Base-by-base conservation (phyloP, 805 yeast genomes). In the Nakazawaea holstii region DNA sequence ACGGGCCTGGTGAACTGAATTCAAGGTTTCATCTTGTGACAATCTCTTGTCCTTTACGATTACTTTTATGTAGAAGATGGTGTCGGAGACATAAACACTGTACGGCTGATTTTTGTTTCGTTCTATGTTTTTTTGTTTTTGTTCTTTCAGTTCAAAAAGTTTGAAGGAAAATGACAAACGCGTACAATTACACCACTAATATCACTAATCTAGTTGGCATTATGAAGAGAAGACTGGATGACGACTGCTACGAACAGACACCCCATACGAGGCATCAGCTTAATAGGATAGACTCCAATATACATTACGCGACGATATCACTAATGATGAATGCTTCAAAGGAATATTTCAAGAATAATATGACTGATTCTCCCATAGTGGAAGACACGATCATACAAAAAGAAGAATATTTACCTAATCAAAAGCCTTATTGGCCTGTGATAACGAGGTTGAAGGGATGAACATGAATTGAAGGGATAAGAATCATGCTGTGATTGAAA, bases 401-500 rank as follows among this genome's bases (percentile, higher is more conserved):
- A 17, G 39, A 39, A 11, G 39, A 27, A 8, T 33, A 24, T 5
- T 4, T 11, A 13, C 13, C 38, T 11, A 45, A 43, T 13, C 45
- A 33, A 33, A 10, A 30, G 30, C 48, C 51, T 32, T 48, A 35
- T 32, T 48, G 51, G 51, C 51, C 51, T 3, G 32, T 29, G 30
- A 9, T 48, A 14, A 44, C 51, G 9, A 39, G 41, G 24, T 10
- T 48, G 9, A 17, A 35, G 33, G 29, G 33, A 14, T 36, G 39
- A 46, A 30, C 24, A 20, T 5, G 24, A 20, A 20, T 3, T 20
- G 24, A 20, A 5, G 5, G 5, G 24, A 20, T 20, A 20, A 20
- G 24, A 20, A 20, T 20, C 24, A 20, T 20, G 5, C 5, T 20
- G 24, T 20, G 24, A 20, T 5, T 20, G 24, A 20, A 20, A 20